Percentiles rank a stretch among this genome's conserved stretches.
Evolutionary conservation across 2,329 filamentous ascomycete species (phyloP).

Genomic region (Dothideomycetidae sp.): DNA sequence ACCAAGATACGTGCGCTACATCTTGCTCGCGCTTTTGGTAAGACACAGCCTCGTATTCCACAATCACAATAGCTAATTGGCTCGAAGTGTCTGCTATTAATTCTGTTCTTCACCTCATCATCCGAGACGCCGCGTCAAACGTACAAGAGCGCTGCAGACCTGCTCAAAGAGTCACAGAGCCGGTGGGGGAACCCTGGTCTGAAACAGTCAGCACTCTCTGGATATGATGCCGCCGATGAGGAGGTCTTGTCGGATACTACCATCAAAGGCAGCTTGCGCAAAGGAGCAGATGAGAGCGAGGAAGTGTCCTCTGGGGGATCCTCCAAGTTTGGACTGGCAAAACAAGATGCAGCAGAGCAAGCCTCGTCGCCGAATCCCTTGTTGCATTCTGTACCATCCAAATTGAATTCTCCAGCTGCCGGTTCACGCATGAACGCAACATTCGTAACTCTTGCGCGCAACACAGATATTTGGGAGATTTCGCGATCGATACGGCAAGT

Average conservation of each 20-base stretch:
- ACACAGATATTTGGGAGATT: slow-evolving; percentile 92
- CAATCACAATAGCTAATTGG: slow-evolving; percentile 1
- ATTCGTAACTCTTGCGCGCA: slow-evolving; percentile 89
- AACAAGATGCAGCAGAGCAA: slow-evolving; percentile 12
- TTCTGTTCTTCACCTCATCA: slow-evolving; percentile 68
- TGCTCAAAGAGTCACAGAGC: slow-evolving; percentile 20
- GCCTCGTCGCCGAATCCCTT: slow-evolving; percentile 20
- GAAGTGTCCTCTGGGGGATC: background rate
- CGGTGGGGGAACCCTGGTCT: slow-evolving; percentile 14
- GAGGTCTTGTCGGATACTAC: slow-evolving; percentile 15
- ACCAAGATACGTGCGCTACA: slow-evolving; percentile 55
- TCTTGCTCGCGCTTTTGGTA: slow-evolving; percentile 76
- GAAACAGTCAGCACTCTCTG: background rate
- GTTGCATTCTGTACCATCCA: slow-evolving; percentile 19
- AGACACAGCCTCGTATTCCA: slow-evolving; percentile 23
- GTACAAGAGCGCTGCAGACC: slow-evolving; percentile 21
- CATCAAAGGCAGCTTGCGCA: background rate
- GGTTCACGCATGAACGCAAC: slow-evolving; percentile 87
- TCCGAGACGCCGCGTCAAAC: slow-evolving; percentile 26
- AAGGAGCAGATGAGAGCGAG: slow-evolving; percentile 1
- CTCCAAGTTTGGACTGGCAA: background rate
- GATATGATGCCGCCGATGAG: slow-evolving; percentile 10
- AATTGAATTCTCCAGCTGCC: slow-evolving; percentile 35
- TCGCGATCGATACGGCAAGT: slow-evolving; percentile 89
- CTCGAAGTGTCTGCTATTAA: slow-evolving; percentile 47